phyloP scores from a whole-genome alignment of 495 filamentous ascomycete genomes.

The Talaromyces borbonicus region DNA sequence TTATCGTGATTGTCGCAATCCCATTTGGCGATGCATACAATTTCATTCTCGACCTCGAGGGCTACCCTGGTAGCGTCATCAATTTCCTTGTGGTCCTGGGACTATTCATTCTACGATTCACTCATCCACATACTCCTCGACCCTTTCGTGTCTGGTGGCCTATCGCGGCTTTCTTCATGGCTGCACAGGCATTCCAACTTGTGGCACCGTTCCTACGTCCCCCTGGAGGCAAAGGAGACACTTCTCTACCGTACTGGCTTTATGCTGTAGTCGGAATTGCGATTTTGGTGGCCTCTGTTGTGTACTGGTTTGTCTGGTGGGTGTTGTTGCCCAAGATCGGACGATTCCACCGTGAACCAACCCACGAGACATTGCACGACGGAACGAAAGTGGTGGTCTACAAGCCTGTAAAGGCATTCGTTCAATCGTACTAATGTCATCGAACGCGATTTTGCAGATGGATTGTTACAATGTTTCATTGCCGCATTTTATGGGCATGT shows the following conservation, averaged over 20 bases:
- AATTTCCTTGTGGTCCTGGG: conserved; percentile 47
- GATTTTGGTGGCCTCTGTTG: conserved; percentile 17
- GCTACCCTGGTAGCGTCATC: conserved; percentile 53
- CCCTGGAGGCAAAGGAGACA: conserved; percentile 24
- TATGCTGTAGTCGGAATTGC: conserved; percentile 25
- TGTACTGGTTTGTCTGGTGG: conserved; percentile 28
- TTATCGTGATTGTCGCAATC: conserved; percentile 51
- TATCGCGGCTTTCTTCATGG: conserved; percentile 26
- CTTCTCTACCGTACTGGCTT: conserved; percentile 29
- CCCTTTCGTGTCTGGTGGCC: conserved; percentile 53
- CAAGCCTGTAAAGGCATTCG: conserved; percentile 5
- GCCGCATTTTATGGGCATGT: not conserved
- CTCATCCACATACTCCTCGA: conserved; percentile 42
- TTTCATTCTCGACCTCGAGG: conserved; percentile 60
- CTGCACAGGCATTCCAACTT: conserved; percentile 25
- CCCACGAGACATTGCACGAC: conserved; percentile 11
- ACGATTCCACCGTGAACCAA: conserved; percentile 14
- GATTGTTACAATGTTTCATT: not conserved
- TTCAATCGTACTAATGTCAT: not conserved
- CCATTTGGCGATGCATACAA: conserved; percentile 53
- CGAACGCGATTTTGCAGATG: not conserved
- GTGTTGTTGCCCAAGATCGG: conserved; percentile 20
- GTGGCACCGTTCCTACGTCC: conserved; percentile 30
- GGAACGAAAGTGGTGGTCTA: conserved; percentile 15
- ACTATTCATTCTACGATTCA: conserved; percentile 49